Base-by-base conservation (phyloP, 768 basidiomycete genomes). In the Russula sp. region DNA sequence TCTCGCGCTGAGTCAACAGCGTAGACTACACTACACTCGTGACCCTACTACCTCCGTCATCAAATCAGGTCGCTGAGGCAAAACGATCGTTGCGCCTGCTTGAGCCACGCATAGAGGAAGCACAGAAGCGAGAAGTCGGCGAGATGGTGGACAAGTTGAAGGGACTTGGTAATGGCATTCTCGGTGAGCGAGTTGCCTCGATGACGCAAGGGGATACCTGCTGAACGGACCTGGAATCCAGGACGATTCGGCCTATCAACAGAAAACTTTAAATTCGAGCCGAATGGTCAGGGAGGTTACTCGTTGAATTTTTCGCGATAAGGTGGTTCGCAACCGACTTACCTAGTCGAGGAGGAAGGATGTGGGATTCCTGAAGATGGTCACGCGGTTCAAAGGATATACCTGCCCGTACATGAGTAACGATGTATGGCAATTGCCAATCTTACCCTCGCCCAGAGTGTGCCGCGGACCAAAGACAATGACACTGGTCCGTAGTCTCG, bases 131-230 rank as follows among this genome's bases (percentile, higher is more conserved):
- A 66, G 94, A 98, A 75, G 94, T 89, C 50, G 81, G 82, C 2
- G 96, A 98, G 75, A 97, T 98, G 91, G 62, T 98, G 70, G 84
- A 78, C 64, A 97, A 98, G 75, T 73, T 99, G 59, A 99, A 99
- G 72, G 90, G 88, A 5, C 74, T 99, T 8, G 96, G 96, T 2
- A 94, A 99, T 71, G 90, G 80, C 60, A 78, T 99, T 51, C 79
- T 99, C 20, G 95, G 96, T 86, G 69, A 60, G 81, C 68, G 14
- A 9, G 16, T 44, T 32, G n/a, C 56, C 27, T 44, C 11, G 11
- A 49, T 13, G 11, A 49, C 14, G 1, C n/a, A 42, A 32, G n/a
- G 34, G n/a, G 31, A 31, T 31, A 32, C 31, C 10, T 31, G 53
- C 13, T 50, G n/a, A 48, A 37, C 13, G 22, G 40, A 13, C 52